Percentiles rank a stretch among this genome's conserved stretches.
These are phyloP conservation scores for Leccinum proximum DNA, from an alignment of 1,284 basidiomycete species.

Conservation along the genomic window DNA sequence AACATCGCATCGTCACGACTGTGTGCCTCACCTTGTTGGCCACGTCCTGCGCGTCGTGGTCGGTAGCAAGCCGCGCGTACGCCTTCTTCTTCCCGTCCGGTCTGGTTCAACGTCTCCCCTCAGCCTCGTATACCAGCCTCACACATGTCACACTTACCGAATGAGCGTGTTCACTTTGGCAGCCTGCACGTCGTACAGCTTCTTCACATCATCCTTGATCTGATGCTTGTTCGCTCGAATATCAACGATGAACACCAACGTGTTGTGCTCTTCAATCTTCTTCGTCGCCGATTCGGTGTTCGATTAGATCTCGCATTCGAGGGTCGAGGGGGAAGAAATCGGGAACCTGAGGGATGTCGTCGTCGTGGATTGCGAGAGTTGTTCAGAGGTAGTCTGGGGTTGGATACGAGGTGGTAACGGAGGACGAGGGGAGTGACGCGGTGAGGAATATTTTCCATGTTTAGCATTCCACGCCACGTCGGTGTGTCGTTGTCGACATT, in stretches of 20 bases:
- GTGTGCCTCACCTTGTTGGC: slow-evolving; percentile 85
- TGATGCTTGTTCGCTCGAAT: slow-evolving; percentile 96
- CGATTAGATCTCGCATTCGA: too few relatives aligned
- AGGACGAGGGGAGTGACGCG: too few relatives aligned
- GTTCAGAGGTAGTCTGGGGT: too few relatives aligned
- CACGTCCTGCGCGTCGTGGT: slow-evolving; percentile 97
- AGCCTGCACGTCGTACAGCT: slow-evolving; percentile 97
- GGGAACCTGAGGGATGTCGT: too few relatives aligned
- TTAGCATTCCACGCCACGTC: too few relatives aligned
- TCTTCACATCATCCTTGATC: slow-evolving; percentile 99
- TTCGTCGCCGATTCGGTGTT: slow-evolving; percentile 65
- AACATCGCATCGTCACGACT: background rate
- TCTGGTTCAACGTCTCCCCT: slow-evolving; percentile 39
- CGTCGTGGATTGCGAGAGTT: too few relatives aligned
- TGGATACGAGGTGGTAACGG: too few relatives aligned
- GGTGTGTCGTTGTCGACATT: too few relatives aligned
- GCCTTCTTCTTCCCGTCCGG: slow-evolving; percentile 99
- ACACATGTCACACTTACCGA: slow-evolving; percentile 52
- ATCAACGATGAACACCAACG: slow-evolving; percentile 97
- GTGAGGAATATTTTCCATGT: too few relatives aligned
- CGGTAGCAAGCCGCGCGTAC: slow-evolving; percentile 92
- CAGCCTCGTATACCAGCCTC: background rate
- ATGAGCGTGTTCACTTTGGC: slow-evolving; percentile 98
- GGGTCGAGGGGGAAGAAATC: too few relatives aligned
- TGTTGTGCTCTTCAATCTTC: slow-evolving; percentile 99